phyloP scores from a whole-genome alignment of 1,139 yeast genomes.

The Lodderomyces theae region DNA sequence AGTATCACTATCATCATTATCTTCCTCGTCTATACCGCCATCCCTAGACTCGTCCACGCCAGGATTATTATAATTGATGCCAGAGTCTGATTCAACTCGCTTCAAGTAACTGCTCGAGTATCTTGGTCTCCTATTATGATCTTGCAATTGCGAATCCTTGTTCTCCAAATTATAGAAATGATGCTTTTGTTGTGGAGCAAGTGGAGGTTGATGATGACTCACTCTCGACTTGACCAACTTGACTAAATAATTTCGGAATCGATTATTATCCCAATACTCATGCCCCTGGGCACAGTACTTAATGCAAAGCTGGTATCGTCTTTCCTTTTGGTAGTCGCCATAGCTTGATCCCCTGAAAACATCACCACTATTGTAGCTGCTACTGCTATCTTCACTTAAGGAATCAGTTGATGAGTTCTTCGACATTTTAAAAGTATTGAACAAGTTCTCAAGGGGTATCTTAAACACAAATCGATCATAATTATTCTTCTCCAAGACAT shows the following conservation, averaged over 20 bases:
- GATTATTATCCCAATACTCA: conserved; percentile 81
- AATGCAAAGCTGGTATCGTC: conserved; percentile 51
- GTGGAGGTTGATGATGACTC: conserved; percentile 12
- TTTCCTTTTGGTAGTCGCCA: conserved; percentile 14
- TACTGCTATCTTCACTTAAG: conserved; percentile 7
- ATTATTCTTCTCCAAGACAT: conserved; percentile 44
- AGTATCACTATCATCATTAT: conserved; percentile 16
- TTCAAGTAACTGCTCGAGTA: conserved; percentile 41
- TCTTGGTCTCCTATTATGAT: conserved; percentile 31
- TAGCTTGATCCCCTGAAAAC: background rate
- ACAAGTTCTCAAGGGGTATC: conserved; percentile 43
- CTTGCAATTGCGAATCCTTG: conserved; percentile 15
- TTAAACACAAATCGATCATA: conserved; percentile 62
- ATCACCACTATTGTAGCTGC: background rate
- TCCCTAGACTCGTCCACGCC: background rate
- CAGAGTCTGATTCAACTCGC: conserved; percentile 34
- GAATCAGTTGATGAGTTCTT: conserved; percentile 11
- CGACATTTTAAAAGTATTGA: conserved; percentile 27
- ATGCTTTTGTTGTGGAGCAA: conserved; percentile 3
- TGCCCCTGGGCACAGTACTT: conserved; percentile 47
- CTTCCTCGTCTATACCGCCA: background rate
- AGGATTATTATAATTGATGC: conserved; percentile 12
- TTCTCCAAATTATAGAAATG: conserved; percentile 1
- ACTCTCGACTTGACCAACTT: conserved; percentile 31
- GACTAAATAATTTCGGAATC: conserved; percentile 55